phyloP scores from a whole-genome alignment of 768 basidiomycete species.

The Lanmaoa pseudosensibilis region DNA sequence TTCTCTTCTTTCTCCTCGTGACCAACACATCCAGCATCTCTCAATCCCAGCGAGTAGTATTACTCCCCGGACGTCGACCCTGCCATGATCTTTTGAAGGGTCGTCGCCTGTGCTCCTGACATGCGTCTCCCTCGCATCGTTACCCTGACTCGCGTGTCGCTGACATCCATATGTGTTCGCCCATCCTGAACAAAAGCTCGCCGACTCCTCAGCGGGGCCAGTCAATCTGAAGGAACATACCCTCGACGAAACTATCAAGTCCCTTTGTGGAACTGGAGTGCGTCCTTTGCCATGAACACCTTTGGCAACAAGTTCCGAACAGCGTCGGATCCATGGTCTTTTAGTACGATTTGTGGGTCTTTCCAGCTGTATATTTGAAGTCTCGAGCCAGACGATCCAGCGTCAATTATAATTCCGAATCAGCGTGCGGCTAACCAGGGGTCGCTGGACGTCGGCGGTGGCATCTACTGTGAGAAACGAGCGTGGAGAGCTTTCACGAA shows the following conservation, averaged over 20 bases:
- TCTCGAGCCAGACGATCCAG: slow-evolving; percentile 95
- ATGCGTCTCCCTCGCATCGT: slow-evolving; percentile 44
- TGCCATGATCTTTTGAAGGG: slow-evolving; percentile 76
- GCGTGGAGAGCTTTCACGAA: slow-evolving; percentile 20
- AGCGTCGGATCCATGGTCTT: slow-evolving; percentile 49
- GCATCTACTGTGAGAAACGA: slow-evolving; percentile 41
- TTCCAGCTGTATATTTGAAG: slow-evolving; percentile 97
- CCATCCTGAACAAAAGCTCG: too few species aligned
- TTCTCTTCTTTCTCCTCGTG: background rate
- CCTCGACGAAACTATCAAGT: too few species aligned
- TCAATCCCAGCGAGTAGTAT: slow-evolving; percentile 43
- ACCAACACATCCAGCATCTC: slow-evolving; percentile 1
- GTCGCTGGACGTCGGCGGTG: slow-evolving; percentile 68
- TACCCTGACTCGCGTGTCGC: too few species aligned
- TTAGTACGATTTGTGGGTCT: slow-evolving; percentile 65
- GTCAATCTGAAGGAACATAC: too few species aligned
- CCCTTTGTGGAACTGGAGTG: too few species aligned
- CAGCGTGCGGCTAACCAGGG: slow-evolving; percentile 77
- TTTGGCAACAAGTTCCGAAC: slow-evolving; percentile 65
- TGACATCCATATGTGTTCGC: too few species aligned
- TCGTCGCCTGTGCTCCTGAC: slow-evolving; percentile 70
- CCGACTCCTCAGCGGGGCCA: too few species aligned
- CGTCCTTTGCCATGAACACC: too few species aligned
- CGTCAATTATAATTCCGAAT: slow-evolving; percentile 96
- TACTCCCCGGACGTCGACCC: slow-evolving; percentile 86